phyloP scores from a whole-genome alignment of 306 rosid genomes.

The Oxytropis ochrocephala region DNA sequence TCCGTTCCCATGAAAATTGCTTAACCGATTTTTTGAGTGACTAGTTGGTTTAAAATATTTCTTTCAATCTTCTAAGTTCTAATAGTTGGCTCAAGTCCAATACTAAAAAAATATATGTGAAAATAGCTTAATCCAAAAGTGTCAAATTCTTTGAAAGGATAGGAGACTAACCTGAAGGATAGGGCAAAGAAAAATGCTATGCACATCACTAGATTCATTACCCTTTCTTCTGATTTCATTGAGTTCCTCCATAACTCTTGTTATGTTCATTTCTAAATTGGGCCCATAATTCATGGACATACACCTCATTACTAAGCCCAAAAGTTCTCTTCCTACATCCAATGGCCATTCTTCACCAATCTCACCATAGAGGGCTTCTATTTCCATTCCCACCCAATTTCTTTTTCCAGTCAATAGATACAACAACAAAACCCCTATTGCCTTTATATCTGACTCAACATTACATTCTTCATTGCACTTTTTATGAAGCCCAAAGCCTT shows the following conservation, averaged over 20 bases:
- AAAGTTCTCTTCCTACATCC: constrained; percentile 40
- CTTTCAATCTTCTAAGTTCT: too few species aligned
- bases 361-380: constrained; percentile 25
- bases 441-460: constrained; percentile 30
- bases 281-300: constrained; percentile 21
- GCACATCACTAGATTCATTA: constrained; percentile 36
- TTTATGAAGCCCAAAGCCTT: constrained; percentile 30
- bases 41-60: too few species aligned
- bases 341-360: constrained; percentile 60
- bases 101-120: too few species aligned
- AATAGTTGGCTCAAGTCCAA: too few species aligned
- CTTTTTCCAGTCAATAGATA: constrained; percentile 44
- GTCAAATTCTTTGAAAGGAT: too few species aligned
- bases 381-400: constrained; percentile 32
- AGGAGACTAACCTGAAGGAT: constrained; percentile 51
- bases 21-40: too few species aligned
- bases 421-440: constrained; percentile 44
- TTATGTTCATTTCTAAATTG: constrained; percentile 24
- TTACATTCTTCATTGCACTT: constrained; percentile 16
- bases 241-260: constrained; percentile 41
- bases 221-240: constrained; percentile 43
- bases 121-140: too few species aligned
- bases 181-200: constrained; percentile 59
- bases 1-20: too few species aligned
- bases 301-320: constrained; percentile 45